Base-by-base conservation (phyloP, 331 rosid species). In the Malus hybrid region DNA sequence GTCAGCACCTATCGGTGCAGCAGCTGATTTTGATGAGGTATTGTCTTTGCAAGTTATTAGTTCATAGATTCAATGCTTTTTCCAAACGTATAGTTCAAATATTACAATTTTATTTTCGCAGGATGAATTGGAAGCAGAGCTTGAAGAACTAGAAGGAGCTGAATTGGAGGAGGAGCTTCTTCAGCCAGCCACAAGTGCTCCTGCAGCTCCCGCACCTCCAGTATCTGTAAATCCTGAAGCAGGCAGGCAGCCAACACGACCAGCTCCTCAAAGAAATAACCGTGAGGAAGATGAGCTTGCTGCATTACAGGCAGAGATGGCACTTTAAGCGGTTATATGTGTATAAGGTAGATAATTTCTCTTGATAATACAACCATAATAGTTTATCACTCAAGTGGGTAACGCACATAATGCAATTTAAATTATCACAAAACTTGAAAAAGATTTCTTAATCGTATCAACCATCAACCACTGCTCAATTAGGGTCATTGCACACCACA, bases 271-370 rank as follows among this genome's bases (percentile, higher is more conserved):
- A 65, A 91, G 75, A 76, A 87, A 82, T 19, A 94, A 91, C 76
- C 92, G 88, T 3, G 98, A 94, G 83, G 98, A 94, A 73, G 98
- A 91, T 74, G 98, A 94, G 82, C 86, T 94, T 64, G 97, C 97
- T 69, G 98, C 98, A 52, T 80, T 94, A 79, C 98, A 91, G 87
- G 97, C 97, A 68, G 98, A 94, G 90, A 91, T 94, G 98, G 97
- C 97, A 14, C 97, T 94, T 72, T 94, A 83, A 90, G 83, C 32
- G 33, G 69, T 62, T 42, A 10, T 46, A 19, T 9, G n/a, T 54
- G 34, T 62, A 44, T 62, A 16, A 33, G 33, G 69, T 66, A 61
- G 77, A 46, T 73, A 14, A 27, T 27, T 27, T 73, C n/a, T 42
- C 31, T 61, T 28, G 60, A 24, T 34, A 33, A 11, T 56, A 24